Evolutionary conservation across 1,284 basidiomycete genomes (phyloP), one percentile per base, ranked within the genome.

Genomic region (Mycosarcoma maydis): DNA sequence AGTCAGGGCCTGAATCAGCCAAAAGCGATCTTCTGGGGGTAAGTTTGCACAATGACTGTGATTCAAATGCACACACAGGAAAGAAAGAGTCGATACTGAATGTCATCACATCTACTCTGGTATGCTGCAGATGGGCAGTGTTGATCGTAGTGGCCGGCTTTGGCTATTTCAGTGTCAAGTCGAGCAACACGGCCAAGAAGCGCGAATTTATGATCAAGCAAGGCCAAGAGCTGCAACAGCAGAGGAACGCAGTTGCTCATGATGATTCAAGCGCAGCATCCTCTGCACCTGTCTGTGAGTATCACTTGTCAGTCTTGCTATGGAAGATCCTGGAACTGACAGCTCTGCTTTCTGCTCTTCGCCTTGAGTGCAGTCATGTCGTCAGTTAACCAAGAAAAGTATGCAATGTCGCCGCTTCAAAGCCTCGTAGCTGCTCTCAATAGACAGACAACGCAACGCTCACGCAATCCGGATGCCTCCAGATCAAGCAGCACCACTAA

Each of bases 151-250:
- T 73, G 3, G 65, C 70, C 1, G 70, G 70, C 36, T 61, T 55
- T 45, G 60, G 65, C 26, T 73, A 73, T 54, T 73, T 57, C 20
- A 56, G 45, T 14, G 69, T 72, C 59, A 72, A 72, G 43, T 48
- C 52, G 34, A 59, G 50, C 51, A 72, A 72, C 50, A 64, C 69
- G 10, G 58, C 56, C 43, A 72, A 72, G 56, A 71, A 71, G 57
- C 52, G 48, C 17, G 52, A 66, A 2, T 66, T 65, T n/a, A 71
- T 71, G 68, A 61, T 71, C 50, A 53, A 42, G 39, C 68, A 66
- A 27, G 68, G 61, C 5, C 68, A 61, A 29, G 44, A 53, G 24
- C 43, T 54, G 30, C 60, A 56, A 23, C 44, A 44, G 14, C 16
- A 41, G 23, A 40, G 30, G 3, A 30, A 27, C 2, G 49, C 32